Conservation (phyloP, 257 asterid species). For the Agastache rugosa region DNA sequence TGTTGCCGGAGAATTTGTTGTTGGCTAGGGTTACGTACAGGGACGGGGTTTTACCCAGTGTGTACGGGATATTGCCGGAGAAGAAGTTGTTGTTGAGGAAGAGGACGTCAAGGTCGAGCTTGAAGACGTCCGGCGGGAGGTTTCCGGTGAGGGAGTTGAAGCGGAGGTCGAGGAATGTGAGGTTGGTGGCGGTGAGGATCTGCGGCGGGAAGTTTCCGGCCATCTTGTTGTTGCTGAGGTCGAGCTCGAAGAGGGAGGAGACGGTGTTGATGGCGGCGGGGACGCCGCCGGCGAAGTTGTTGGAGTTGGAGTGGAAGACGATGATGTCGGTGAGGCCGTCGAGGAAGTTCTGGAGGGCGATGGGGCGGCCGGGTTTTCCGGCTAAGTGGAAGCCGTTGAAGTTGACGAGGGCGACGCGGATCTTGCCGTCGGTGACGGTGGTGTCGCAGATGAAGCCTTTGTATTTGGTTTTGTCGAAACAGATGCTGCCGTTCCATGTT, state of each 20-base stretch:
- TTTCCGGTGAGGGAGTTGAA: constrained; percentile 54
- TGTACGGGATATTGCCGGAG: constrained; percentile 48
- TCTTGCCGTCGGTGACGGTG: constrained; percentile 27
- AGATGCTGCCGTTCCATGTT: constrained; percentile 62
- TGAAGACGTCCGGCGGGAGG: constrained; percentile 51
- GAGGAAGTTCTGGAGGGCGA: constrained; percentile 32
- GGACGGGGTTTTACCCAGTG: constrained; percentile 49
- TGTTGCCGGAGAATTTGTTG: constrained; percentile 55
- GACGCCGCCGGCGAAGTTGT: constrained; percentile 46
- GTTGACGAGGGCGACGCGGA: constrained; percentile 47
- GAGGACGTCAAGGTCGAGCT: constrained; percentile 63
- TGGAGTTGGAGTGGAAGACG: constrained; percentile 66
- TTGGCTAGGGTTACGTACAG: constrained; percentile 62
- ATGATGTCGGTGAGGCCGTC: constrained; percentile 41
- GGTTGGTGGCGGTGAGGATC: constrained; percentile 51
- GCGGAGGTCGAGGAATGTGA: constrained; percentile 69
- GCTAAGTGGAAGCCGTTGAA: constrained; percentile 44
- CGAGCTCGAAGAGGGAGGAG: constrained; percentile 57
- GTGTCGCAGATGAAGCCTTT: constrained; percentile 60
- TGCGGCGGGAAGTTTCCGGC: constrained; percentile 53
- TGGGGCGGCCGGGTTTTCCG: constrained; percentile 1
- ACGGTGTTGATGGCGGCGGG: constrained; percentile 39
- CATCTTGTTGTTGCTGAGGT: constrained; percentile 68
- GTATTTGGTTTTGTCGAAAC: constrained; percentile 48
- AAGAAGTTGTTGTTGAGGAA: constrained; percentile 71